Conservation (phyloP, 768 basidiomycete genomes). For the Amylocystis lapponica region DNA sequence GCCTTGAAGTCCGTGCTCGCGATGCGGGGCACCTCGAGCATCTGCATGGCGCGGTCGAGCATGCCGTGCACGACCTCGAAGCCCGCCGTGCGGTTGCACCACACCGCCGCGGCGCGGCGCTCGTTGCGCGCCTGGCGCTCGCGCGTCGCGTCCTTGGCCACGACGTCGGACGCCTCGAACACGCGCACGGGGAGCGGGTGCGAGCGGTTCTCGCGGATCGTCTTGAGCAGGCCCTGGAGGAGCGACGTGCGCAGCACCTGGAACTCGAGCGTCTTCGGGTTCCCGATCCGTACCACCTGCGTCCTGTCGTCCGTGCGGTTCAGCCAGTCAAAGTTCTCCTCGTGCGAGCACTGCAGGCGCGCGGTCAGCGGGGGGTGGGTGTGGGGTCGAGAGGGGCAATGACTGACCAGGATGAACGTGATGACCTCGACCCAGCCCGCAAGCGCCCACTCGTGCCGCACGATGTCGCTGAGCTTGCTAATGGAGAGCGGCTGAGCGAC, state of each 20-base stretch:
- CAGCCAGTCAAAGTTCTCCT: constrained; percentile 95
- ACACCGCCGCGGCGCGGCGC: constrained; percentile 83
- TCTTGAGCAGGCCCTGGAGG: constrained; percentile 93
- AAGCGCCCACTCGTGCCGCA: constrained; percentile 87
- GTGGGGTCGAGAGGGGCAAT: background rate
- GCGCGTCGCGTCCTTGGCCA: constrained; percentile 71
- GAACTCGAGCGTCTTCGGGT: constrained; percentile 97
- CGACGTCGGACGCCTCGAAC: constrained; percentile 92
- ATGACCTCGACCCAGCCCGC: constrained; percentile 96
- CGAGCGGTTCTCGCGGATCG: constrained; percentile 92
- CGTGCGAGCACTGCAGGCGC: constrained; percentile 80
- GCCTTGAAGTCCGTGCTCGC: constrained; percentile 48
- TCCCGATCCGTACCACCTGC: constrained; percentile 85
- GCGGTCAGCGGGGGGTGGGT: background rate
- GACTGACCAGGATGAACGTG: constrained; percentile 83
- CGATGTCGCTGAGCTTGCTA: constrained; percentile 83
- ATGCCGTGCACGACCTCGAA: constrained; percentile 96
- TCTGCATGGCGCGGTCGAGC: constrained; percentile 92
- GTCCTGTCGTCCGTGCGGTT: constrained; percentile 81
- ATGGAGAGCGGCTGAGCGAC: constrained; percentile 89
- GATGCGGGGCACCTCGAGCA: constrained; percentile 87
- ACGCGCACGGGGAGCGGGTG: constrained; percentile 88
- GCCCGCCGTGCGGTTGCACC: constrained; percentile 95
- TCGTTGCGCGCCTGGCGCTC: constrained; percentile 88
- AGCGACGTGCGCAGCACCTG: constrained; percentile 97